These are phyloP conservation scores for Dianthus caryophyllus DNA, from an alignment of 148 eudicot genomes.

Conservation along the genomic window DNA sequence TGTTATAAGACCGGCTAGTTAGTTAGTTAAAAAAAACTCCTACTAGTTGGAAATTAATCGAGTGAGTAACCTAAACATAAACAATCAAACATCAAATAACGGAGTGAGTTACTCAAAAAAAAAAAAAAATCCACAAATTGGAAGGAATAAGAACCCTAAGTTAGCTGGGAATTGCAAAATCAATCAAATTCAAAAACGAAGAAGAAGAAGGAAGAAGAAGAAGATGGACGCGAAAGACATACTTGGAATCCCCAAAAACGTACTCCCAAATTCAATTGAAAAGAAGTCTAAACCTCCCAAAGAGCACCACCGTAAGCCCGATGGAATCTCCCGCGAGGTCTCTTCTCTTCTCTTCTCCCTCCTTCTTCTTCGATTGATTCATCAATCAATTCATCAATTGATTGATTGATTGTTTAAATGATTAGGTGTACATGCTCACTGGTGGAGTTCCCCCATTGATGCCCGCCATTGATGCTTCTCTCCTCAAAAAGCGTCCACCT, in stretches of 20 bases:
- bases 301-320: slow-evolving; percentile 85
- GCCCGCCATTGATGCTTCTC: slow-evolving; percentile 72
- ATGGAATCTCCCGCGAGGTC: slow-evolving; percentile 90
- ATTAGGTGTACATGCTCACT: slow-evolving; percentile 78
- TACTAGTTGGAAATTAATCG: too few species aligned
- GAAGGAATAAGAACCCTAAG: slow-evolving; percentile 18
- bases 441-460: slow-evolving; percentile 83
- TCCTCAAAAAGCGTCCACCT: slow-evolving; percentile 59
- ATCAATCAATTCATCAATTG: background rate
- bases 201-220: background rate
- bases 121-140: too few species aligned
- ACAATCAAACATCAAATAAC: too few species aligned
- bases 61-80: too few species aligned
- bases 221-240: slow-evolving; percentile 88
- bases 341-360: background rate
- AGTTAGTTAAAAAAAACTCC: too few species aligned
- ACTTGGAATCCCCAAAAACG: slow-evolving; percentile 63
- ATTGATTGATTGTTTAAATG: background rate
- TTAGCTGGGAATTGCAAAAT: too few species aligned
- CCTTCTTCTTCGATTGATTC: background rate
- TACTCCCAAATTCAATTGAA: slow-evolving; percentile 39
- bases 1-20: too few species aligned
- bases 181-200: background rate
- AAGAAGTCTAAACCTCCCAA: slow-evolving; percentile 77
- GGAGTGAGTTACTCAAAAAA: too few species aligned